These are phyloP conservation scores for Aspergillus pseudoviridinutans DNA, from an alignment of 2,329 filamentous ascomycete genomes.

Conservation along the genomic window DNA sequence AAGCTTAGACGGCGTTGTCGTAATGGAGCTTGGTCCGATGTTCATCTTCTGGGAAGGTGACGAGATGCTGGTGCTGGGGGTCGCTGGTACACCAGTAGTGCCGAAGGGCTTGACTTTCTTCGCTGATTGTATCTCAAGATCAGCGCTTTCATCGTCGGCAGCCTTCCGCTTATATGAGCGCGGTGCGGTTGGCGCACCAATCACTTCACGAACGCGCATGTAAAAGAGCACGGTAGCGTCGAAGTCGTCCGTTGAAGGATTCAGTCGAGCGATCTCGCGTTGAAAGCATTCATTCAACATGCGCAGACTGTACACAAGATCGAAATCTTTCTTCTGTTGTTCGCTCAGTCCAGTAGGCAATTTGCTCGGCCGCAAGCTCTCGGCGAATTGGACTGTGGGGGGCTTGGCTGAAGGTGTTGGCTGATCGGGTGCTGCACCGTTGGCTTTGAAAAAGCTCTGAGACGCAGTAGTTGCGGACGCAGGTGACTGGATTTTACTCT, in stretches of 20 bases:
- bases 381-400: slow-evolving; percentile 4
- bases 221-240: slow-evolving; percentile 37
- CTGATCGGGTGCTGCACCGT: slow-evolving; percentile 6
- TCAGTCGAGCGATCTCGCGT: slow-evolving; percentile 25
- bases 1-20: slow-evolving; percentile 14
- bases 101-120: slow-evolving; percentile 24
- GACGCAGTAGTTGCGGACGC: slow-evolving; percentile 4
- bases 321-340: slow-evolving; percentile 15
- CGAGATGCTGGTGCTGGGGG: background rate
- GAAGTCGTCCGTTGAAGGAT: slow-evolving; percentile 32
- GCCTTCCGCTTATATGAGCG: slow-evolving; percentile 26
- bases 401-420: slow-evolving; percentile 2
- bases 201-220: slow-evolving; percentile 33
- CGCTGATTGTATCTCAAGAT: slow-evolving; percentile 7
- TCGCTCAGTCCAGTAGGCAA: slow-evolving; percentile 16
- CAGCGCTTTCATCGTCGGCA: slow-evolving; percentile 13
- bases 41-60: slow-evolving; percentile 3
- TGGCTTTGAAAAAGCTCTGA: slow-evolving; percentile 12
- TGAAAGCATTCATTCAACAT: slow-evolving; percentile 35
- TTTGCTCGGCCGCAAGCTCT: slow-evolving; percentile 13
- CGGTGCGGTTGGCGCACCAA: slow-evolving; percentile 31
- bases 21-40: slow-evolving; percentile 7
- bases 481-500: slow-evolving; percentile 6
- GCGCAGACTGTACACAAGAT: slow-evolving; percentile 27
- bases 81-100: background rate